Evolutionary conservation across 164 flowering plant genomes (phyloP).

Genomic region (Nelumbo lutea): DNA sequence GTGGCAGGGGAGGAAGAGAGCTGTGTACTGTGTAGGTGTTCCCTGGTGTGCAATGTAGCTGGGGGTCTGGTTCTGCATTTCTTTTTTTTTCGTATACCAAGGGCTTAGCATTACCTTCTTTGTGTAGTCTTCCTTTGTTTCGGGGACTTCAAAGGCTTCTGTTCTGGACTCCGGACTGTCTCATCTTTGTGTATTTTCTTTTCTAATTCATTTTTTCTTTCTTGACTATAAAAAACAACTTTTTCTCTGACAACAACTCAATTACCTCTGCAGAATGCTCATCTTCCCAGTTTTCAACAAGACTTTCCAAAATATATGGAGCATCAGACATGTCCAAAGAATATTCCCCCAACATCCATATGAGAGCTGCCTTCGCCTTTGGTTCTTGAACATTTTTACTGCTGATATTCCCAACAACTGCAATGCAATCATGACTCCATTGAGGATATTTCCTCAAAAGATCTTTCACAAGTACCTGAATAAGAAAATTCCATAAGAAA

Average conservation of each 20-base stretch:
- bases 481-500: constrained; percentile 2
- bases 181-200: too few relatives aligned
- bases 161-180: too few relatives aligned
- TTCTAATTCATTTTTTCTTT: too few relatives aligned
- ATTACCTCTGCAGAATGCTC: constrained; percentile 90
- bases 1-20: too few relatives aligned
- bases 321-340: constrained; percentile 95
- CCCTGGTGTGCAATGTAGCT: too few relatives aligned
- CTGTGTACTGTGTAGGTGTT: too few relatives aligned
- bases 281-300: constrained; percentile 91
- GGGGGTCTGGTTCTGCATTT: too few relatives aligned
- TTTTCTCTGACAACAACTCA: background rate
- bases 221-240: background rate
- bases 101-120: too few relatives aligned
- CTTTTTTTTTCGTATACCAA: too few relatives aligned
- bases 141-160: too few relatives aligned
- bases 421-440: constrained; percentile 99
- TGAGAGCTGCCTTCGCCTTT: constrained; percentile 94
- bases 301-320: constrained; percentile 82
- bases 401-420: constrained; percentile 96
- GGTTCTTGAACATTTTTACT: constrained; percentile 94
- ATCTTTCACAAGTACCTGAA: constrained; percentile 96
- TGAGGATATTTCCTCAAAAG: constrained; percentile 95
- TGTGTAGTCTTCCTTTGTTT: too few relatives aligned
- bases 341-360: constrained; percentile 99